Base-by-base conservation (phyloP, 768 basidiomycete species). In the Neoboletus subvelutipes region DNA sequence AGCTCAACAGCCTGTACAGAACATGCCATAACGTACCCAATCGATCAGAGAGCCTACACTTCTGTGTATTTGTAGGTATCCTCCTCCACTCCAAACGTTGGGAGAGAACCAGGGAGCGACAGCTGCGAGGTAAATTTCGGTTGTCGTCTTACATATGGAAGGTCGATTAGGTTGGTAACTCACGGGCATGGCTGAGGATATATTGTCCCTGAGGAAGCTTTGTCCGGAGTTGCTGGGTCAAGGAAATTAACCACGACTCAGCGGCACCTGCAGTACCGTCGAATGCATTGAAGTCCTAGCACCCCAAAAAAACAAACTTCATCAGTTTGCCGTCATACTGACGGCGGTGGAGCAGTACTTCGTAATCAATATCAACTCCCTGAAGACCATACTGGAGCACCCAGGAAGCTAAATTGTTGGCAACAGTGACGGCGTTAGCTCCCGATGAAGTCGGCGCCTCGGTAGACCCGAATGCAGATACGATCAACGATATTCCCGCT, bases 401-500 rank as follows among this genome's bases (percentile, higher is more conserved):
- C 73, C 73, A 81, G 10, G 71, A 66, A 5, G 78, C 79, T 53
- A 82, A 64, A n/a, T 71, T 70, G 54, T 76, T 69, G 0, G 81
- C 81, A 8, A 71, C 68, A 12, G 50, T 54, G 20, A 71, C 63
- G 1, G 81, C 73, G 56, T 80, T 71, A 2, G 57, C 62, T 17
- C 75, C 75, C n/a, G 67, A 62, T 3, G 76, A 65, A 8, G 79
- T 81, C 7, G 80, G 80, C 7, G 67, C 60, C 31, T 67, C 67
- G 0, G 59, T 58, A 10, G 78, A 72, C 12, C 80, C 80, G 60
- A 85, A 84, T 11, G 75, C 75, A 50, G 81, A 81, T 4, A 84
- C 84, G 58, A 84, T 77, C 26, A 85, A 64, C 49, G 78, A 78
- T 63, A 84, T 83, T n/a, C 82, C 83, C 7, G 82, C 82, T 5